phyloP scores from a whole-genome alignment of 352 stramenopile species.

The Pythium sp. region DNA sequence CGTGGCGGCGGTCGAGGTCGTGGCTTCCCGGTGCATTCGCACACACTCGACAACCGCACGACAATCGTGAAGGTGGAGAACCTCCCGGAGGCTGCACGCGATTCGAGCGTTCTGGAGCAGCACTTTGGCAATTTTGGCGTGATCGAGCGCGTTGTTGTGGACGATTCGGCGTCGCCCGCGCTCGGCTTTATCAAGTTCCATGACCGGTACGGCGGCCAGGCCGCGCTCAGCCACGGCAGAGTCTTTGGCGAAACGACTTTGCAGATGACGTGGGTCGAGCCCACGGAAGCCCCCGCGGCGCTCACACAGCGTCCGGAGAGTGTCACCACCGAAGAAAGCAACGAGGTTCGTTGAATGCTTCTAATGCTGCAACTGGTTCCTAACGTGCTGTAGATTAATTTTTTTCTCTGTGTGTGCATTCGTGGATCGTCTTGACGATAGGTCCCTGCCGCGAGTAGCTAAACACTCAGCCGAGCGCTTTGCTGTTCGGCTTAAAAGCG shows the following conservation, averaged over 20 bases:
- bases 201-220: constrained; percentile 72
- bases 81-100: constrained; percentile 68
- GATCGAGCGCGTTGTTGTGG: constrained; percentile 74
- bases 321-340: constrained; percentile 5
- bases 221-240: constrained; percentile 56
- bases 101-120: constrained; percentile 75
- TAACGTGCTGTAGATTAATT: neutral
- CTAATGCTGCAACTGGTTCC: neutral
- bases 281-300: constrained; percentile 47
- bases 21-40: constrained; percentile 36
- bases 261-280: constrained; percentile 63
- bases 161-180: constrained; percentile 40
- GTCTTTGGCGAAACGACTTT: constrained; percentile 57
- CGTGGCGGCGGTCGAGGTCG: constrained; percentile 36
- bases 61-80: constrained; percentile 81
- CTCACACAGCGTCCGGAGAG: constrained; percentile 24
- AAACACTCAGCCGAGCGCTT: neutral
- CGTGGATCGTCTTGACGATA: neutral
- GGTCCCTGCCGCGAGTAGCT: constrained; percentile 1
- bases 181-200: constrained; percentile 83
- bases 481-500: neutral
- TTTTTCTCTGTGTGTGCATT: neutral
- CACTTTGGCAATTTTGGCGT: constrained; percentile 86
- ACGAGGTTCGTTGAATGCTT: neutral
- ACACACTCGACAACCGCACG: constrained; percentile 83